Evolutionary conservation across 345 rosid genomes (phyloP).

Genomic region (Eutrema heterophyllum): DNA sequence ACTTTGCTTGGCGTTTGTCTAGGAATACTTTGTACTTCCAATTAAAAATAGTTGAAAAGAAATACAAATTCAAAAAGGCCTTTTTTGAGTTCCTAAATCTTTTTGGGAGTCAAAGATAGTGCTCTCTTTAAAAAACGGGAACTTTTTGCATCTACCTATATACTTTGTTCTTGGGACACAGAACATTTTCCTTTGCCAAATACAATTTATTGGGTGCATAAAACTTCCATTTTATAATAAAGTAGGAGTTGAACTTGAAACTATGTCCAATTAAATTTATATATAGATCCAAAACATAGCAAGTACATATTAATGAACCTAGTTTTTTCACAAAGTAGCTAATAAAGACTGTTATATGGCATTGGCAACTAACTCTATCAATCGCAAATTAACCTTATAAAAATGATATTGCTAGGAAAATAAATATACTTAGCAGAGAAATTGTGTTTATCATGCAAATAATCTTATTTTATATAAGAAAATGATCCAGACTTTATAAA

Average conservation of each 20-base stretch:
- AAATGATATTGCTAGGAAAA: not conserved
- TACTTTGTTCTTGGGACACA: slow-evolving; percentile 34
- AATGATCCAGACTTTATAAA: not conserved
- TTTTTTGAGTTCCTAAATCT: slow-evolving; percentile 36
- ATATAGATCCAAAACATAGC: slow-evolving; percentile 8
- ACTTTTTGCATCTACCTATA: slow-evolving; percentile 33
- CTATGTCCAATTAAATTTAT: not conserved
- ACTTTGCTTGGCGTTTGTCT: not conserved
- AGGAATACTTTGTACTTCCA: not conserved
- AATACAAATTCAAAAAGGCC: slow-evolving; percentile 22
- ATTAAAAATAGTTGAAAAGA: not conserved
- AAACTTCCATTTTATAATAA: not conserved
- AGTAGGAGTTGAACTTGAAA: slow-evolving; percentile 35
- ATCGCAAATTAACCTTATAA: not conserved
- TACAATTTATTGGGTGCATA: slow-evolving; percentile 24
- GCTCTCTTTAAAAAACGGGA: slow-evolving; percentile 20
- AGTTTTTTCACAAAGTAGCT: not conserved
- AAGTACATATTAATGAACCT: not conserved
- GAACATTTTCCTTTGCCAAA: slow-evolving; percentile 28
- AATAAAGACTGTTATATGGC: not conserved
- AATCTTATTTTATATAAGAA: not conserved
- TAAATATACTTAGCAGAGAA: not conserved
- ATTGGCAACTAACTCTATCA: slow-evolving; percentile 16
- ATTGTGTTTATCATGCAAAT: not conserved
- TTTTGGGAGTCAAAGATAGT: slow-evolving; percentile 37